Evolutionary conservation across 1,139 yeast genomes (phyloP), one percentile per base, ranked within the genome.

Genomic region (Yamadazyma pseudoaaseri): DNA sequence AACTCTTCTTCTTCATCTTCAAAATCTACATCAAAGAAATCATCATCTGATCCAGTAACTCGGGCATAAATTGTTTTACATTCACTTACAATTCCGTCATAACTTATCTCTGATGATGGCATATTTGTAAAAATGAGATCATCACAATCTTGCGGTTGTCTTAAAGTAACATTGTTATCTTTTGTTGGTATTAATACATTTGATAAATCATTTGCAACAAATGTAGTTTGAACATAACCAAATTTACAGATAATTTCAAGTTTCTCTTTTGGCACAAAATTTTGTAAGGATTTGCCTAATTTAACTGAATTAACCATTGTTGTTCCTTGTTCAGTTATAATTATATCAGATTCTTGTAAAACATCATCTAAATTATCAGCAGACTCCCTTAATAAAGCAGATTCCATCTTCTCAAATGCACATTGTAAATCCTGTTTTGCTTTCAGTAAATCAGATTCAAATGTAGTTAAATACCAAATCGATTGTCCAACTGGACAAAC

Each of bases 1-100:
- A 49, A 48, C 25, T 49, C 52, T 28, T 82, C 92, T 35, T 86
- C 96, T 14, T 89, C 96, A 55, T 90, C 97, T 60, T 90, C 97
- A 54, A 90, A 90, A 59, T 90, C 97, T 22, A 90, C 87, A 58
- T 87, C 96, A 52, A 90, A 90, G 61, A 90, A 90, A 58, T 90
- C 97, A 48, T 90, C 97, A 53, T 86, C 95, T 4, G 95, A 76
- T 3, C 97, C 97, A 4, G 94, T 94, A 42, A 90, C 78, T 41
- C 74, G 70, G 39, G 78, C 80, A 56, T 86, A 92, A 27, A 90
- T 57, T 16, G 76, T 65, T 51, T 80, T 81, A n/a, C 90, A 89
- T 42, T 86, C 92, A 6, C 89, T 77, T 16, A 90, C 77, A 8
- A 85, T 76, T 18, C 96, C 97, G 55, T 90, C 97, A 56, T 89